These are phyloP conservation scores for Mycena floridula DNA, from an alignment of 768 basidiomycete species.

Conservation along the genomic window DNA sequence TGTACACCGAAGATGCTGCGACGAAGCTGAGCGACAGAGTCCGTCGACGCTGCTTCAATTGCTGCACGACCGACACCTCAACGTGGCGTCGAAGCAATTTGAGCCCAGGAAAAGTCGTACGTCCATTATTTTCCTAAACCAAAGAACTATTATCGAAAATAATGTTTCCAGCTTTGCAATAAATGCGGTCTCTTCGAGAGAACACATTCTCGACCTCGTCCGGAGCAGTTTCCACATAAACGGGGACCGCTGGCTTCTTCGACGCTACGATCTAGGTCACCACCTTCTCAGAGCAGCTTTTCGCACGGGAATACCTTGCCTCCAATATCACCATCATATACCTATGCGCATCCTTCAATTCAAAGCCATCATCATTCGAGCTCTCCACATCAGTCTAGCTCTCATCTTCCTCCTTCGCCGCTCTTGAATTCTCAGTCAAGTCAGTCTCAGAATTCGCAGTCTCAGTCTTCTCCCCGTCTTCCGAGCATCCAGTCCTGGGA, in stretches of 20 bases:
- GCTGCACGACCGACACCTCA: conserved; percentile 78
- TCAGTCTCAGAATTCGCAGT: too few species aligned
- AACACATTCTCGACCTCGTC: conserved; percentile 71
- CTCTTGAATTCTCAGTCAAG: too few species aligned
- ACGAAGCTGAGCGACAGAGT: conserved; percentile 77
- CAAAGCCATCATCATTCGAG: too few species aligned
- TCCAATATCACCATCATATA: conserved; percentile 5
- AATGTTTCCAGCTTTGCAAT: too few species aligned
- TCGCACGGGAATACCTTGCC: too few species aligned
- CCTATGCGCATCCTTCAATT: conserved; percentile 6
- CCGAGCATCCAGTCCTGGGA: too few species aligned
- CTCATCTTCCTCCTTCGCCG: too few species aligned
- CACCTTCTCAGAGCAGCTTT: conserved; percentile 5
- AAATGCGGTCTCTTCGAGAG: conserved; percentile 77
- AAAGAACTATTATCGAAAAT: too few species aligned
- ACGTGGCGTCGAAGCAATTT: conserved; percentile 77
- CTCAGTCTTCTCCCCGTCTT: too few species aligned
- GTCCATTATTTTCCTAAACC: too few species aligned
- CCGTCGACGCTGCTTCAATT: conserved; percentile 76
- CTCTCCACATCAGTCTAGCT: too few species aligned
- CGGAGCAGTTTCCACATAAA: conserved; percentile 79
- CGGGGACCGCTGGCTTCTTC: conserved; percentile 59
- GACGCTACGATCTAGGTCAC: conserved; percentile 40
- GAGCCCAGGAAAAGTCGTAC: conserved; percentile 81
- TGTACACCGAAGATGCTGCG: conserved; percentile 72